phyloP scores from a whole-genome alignment of 2,329 filamentous ascomycete species.

The Aspergillus sp. region DNA sequence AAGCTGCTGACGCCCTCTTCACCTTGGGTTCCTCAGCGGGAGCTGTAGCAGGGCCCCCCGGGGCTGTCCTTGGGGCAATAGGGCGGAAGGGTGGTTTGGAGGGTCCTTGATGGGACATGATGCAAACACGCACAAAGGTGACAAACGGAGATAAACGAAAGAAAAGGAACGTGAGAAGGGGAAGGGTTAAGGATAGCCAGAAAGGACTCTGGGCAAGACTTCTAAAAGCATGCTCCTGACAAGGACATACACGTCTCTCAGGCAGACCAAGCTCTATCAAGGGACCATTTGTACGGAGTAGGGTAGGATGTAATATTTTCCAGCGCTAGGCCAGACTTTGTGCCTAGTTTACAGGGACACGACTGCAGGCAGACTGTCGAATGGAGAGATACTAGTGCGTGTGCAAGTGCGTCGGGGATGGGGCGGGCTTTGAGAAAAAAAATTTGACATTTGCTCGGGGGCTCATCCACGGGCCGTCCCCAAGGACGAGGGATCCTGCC shows the following conservation, averaged over 20 bases:
- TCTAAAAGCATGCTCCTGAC: slow-evolving; percentile 8
- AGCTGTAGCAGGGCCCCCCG: slow-evolving; percentile 6
- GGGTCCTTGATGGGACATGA: slow-evolving; percentile 24
- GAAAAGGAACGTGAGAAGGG: not conserved
- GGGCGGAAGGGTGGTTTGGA: slow-evolving; percentile 20
- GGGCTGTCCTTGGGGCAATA: slow-evolving; percentile 25
- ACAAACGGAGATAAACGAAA: not conserved
- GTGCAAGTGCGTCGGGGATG: too few relatives aligned
- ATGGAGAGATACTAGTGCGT: too few relatives aligned
- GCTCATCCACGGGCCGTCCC: too few relatives aligned
- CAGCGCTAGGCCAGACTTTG: too few relatives aligned
- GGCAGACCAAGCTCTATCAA: too few relatives aligned
- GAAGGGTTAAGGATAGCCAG: not conserved
- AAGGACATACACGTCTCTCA: not conserved
- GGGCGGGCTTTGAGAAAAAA: too few relatives aligned
- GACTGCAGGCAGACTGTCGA: too few relatives aligned
- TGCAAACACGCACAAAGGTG: not conserved
- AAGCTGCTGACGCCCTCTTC: slow-evolving; percentile 33
- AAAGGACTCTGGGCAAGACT: slow-evolving; percentile 1
- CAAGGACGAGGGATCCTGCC: too few relatives aligned
- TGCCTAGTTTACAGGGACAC: too few relatives aligned
- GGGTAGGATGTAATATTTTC: too few relatives aligned
- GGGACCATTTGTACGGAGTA: too few relatives aligned
- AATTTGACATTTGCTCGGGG: too few relatives aligned
- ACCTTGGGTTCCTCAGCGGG: slow-evolving; percentile 26